Evolutionary conservation across 768 basidiomycete genomes (phyloP).

Genomic region (Pulveroboletus ravenelii): DNA sequence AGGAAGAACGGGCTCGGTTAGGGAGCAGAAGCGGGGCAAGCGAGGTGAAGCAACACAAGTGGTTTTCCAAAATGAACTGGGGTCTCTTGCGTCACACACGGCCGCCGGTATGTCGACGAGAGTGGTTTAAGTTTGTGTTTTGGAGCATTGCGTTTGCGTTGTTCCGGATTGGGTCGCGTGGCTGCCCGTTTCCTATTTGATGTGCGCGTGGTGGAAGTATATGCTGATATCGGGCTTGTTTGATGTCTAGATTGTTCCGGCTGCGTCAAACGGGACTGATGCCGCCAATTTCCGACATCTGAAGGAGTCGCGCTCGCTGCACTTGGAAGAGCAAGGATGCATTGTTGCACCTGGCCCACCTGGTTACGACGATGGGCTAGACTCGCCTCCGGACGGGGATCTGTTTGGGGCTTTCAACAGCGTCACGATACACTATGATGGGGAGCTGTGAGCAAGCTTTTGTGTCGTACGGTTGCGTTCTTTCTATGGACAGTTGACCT

Average conservation of each 20-base stretch:
- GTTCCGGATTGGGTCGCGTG: conserved; percentile 6
- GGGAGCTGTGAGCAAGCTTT: conserved; percentile 41
- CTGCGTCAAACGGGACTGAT: conserved; percentile 68
- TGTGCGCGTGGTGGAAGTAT: conserved; percentile 15
- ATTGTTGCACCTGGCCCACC: conserved; percentile 36
- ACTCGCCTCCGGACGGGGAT: conserved; percentile 48
- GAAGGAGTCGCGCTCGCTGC: conserved; percentile 87
- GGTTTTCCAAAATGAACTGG: conserved; percentile 97
- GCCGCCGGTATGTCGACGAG: conserved; percentile 69
- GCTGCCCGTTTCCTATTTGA: conserved; percentile 7
- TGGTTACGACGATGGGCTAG: conserved; percentile 42
- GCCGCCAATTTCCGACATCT: conserved; percentile 87
- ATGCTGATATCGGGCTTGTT: conserved; percentile 20
- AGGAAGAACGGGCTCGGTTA: conserved; percentile 82
- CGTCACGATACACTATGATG: conserved; percentile 84
- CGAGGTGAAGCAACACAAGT: conserved; percentile 98
- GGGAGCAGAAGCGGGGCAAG: conserved; percentile 94
- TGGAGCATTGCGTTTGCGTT: neutral
- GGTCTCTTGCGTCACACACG: conserved; percentile 87
- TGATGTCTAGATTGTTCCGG: conserved; percentile 68
- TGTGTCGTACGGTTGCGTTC: conserved; percentile 1
- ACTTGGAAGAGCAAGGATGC: conserved; percentile 67
- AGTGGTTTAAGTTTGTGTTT: neutral
- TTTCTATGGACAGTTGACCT: conserved; percentile 18
- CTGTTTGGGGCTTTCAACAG: conserved; percentile 86